phyloP scores from a whole-genome alignment of 2,329 filamentous ascomycete species.

The Colletotrichum spaethianum region DNA sequence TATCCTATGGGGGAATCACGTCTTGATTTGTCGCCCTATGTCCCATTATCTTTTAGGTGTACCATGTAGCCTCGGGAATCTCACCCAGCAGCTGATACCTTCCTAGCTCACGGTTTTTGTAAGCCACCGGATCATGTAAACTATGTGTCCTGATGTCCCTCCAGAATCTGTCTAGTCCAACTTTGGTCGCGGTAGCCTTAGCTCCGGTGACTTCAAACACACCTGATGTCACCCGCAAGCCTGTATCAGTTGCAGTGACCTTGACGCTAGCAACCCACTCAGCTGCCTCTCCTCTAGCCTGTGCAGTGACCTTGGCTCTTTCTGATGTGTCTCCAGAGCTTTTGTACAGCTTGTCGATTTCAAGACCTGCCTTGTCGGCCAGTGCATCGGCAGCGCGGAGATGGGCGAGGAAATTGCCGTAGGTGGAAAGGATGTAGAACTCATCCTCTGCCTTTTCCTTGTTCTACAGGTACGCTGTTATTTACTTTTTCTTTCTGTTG shows the following conservation, averaged over 20 bases:
- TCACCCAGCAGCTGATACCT: constrained; percentile 70
- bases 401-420: constrained; percentile 75
- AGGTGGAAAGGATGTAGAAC: constrained; percentile 75
- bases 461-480: constrained; percentile 49
- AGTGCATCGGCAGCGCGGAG: constrained; percentile 72
- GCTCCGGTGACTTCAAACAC: constrained; percentile 76
- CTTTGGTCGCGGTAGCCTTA: constrained; percentile 69
- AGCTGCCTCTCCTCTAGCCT: constrained; percentile 71
- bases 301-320: constrained; percentile 61
- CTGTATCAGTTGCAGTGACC: constrained; percentile 73
- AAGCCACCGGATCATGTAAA: constrained; percentile 77
- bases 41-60: constrained; percentile 58
- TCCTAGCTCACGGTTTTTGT: constrained; percentile 75
- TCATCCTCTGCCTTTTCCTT: constrained; percentile 73
- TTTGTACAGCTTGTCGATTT: constrained; percentile 63
- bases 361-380: constrained; percentile 67
- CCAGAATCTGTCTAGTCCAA: constrained; percentile 77
- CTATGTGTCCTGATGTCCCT: constrained; percentile 76
- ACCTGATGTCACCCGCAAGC: constrained; percentile 69
- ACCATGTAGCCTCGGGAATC: constrained; percentile 72
- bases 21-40: rapidly evolving
- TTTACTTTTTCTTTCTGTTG: neutral
- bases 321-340: constrained; percentile 53
- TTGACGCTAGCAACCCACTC: constrained; percentile 75
- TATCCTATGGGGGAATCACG: neutral